These are phyloP conservation scores for Geum urbanum DNA, from an alignment of 306 rosid species.

Conservation along the genomic window DNA sequence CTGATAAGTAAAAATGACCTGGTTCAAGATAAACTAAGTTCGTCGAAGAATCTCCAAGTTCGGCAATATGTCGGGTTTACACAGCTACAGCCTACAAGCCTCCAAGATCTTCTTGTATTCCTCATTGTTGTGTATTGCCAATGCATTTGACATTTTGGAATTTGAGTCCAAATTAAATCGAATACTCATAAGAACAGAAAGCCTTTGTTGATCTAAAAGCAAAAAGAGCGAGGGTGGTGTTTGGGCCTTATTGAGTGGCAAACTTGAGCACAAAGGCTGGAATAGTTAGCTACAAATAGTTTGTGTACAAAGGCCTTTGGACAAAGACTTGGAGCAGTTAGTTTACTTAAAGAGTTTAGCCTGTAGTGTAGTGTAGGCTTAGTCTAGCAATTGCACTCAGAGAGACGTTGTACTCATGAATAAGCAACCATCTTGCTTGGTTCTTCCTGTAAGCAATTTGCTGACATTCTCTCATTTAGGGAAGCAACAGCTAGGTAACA, in stretches of 20 bases:
- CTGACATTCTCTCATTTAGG: neutral
- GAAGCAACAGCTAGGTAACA: neutral
- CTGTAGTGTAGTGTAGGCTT: conserved; percentile 10
- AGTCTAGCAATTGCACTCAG: neutral
- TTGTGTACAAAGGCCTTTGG: neutral
- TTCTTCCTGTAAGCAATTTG: neutral
- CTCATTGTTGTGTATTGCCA: neutral
- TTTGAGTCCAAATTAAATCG: neutral
- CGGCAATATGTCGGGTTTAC: too few species aligned
- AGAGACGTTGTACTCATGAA: neutral
- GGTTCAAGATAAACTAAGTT: too few species aligned
- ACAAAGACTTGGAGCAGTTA: neutral
- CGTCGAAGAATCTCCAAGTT: too few species aligned
- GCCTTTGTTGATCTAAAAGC: neutral
- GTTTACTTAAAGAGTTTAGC: conserved; percentile 1
- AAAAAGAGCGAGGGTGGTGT: neutral
- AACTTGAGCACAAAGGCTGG: neutral
- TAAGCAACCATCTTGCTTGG: neutral
- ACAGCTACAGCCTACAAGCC: too few species aligned
- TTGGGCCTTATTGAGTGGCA: neutral
- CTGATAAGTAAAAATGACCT: too few species aligned
- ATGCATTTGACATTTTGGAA: neutral
- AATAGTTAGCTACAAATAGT: neutral
- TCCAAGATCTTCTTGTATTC: too few species aligned
- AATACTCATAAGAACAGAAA: neutral